Evolutionary conservation across 768 basidiomycete genomes (phyloP), one percentile per base, ranked within the genome.

Genomic region (Boletus rubescentipes): DNA sequence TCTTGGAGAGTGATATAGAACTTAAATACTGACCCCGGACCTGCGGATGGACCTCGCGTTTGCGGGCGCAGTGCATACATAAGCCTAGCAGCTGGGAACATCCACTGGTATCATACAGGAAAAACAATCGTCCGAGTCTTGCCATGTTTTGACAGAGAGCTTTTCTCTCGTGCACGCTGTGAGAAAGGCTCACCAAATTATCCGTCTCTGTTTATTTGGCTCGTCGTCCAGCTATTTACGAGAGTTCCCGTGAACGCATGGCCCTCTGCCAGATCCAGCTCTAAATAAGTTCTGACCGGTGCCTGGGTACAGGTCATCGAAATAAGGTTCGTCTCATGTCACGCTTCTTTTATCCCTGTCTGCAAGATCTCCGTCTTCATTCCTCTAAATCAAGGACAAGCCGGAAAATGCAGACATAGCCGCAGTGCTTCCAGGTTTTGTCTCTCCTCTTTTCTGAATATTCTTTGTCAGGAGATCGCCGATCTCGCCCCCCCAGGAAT

Each of bases 301-400:
- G 52, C 65, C 69, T 71, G 59, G 34, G 46, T 49, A 57, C 45
- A 46, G 45, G 49, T 55, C 55, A 48, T 51, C 40, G 46, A 65
- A 60, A 58, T 49, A 69, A 67, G 63, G 65, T 71, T 71, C 51
- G 58, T 69, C 61, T 60, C 65, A 69, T 67, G 65, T 57, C 65
- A 53, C 18, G 61, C 58, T 61, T 67, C 55, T 66, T 63, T 67
- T 65, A 55, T 62, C 63, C 62, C 55, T 35, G 48, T 60, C 59
- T 39, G 59, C 44, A 42, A 58, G 61, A 66, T 64, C 57, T 61
- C 67, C 67, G 45, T 57, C 49, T 44, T 29, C 51, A 54, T 52
- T 46, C 15, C 46, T 51, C 63, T 58, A 59, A 59, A 69, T 60
- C 55, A 47, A 60, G 65, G 54, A 58, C 47, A 52, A 43, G 38